Evolutionary conservation across 2,329 filamentous ascomycete species (phyloP), one percentile per base, ranked within the genome.

Genomic region (Blastomyces gilchristii): DNA sequence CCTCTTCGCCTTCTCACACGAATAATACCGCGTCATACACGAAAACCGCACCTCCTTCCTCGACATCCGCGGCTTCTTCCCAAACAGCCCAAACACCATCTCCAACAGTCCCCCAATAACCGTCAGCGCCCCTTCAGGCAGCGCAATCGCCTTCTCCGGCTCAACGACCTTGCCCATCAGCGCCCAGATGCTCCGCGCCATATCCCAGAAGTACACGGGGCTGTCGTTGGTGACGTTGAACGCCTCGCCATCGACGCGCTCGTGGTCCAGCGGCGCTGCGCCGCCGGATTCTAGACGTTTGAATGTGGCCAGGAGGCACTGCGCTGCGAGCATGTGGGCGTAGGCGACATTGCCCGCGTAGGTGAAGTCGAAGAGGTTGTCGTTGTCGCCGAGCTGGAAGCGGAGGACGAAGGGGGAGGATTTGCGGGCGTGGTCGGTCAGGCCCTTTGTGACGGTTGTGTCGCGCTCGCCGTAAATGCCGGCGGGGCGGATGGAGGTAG

Each of bases 381-480:
- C 78, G 67, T 86, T 86, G n/a, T 85, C 77, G 68, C 94, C 94
- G 28, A 97, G 83, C 75, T 97, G 89, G 73, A 94, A 85, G 66
- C 83, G 84, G 47, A 90, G 87, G 67, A 89, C 86, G 69, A 84
- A 81, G 65, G 68, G 67, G 7, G 78, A 78, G 16, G 76, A 75
- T 52, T 84, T 81, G 64, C 82, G 80, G 72, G 88, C 88, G 69
- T 89, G 85, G 66, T 86, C 83, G 70, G 96, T 80, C 66, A 97
- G 83, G 68, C 87, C 85, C 66, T 87, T 84, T 43, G 93, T 85
- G 16, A 87, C 77, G 72, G 91, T 88, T 61, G 85, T 84, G 78
- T 99, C 94, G 69, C 90, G 90, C 72, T 94, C 90, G 70, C 93
- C 93, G 71, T 96, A 90, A 74, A 97, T 95, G 68, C 90, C 90